Evolutionary conservation across 208 protist genomes (phyloP), one percentile per base, ranked within the genome.

Genomic region (Leptomonas seymouri): DNA sequence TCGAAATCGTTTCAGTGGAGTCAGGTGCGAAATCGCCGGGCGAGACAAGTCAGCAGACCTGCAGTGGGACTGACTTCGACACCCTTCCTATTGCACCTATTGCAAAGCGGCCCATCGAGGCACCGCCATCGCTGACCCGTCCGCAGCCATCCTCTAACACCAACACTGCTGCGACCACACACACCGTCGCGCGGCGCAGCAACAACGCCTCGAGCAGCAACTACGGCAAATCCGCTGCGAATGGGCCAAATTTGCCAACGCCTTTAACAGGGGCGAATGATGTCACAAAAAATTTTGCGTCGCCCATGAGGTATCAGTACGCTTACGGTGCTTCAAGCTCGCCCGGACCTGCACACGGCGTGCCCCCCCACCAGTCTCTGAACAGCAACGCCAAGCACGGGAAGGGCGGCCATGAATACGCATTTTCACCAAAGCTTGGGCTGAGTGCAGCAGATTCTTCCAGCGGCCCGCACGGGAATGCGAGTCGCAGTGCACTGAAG

Each of bases 61-160:
- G 69, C 30, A 76, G 71, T 63, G 71, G 71, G 3, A 57, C 71
- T 30, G 71, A 76, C 56, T 76, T 76, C 46, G 63, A 76, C 41
- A 70, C 63, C 9, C n/a, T 76, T 44, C 56, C 71, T 3, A 76
- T 76, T 14, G 55, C 57, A 28, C 71, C 56, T 15, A 65, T 66
- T 34, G 63, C 71, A 11, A 70, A 65, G 63, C 71, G 51, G 49
- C 62, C 62, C 12, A 76, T 65, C 30, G 71, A 69, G 25, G 63
- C 30, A 8, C 36, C 61, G 5, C 27, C 30, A n/a, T 51, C 39
- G 23, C 23, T 39, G 34, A 39, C 36, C 5, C 58, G 31, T 0
- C 58, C 31, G 28, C 42, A 53, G 42, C 15, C 41, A 25, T 11
- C 39, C 5, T 28, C 49, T 9, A 39, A 3, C 34, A 39, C 55